phyloP scores from a whole-genome alignment of 2,329 filamentous ascomycete genomes.

The Arthrocladium fulminans region DNA sequence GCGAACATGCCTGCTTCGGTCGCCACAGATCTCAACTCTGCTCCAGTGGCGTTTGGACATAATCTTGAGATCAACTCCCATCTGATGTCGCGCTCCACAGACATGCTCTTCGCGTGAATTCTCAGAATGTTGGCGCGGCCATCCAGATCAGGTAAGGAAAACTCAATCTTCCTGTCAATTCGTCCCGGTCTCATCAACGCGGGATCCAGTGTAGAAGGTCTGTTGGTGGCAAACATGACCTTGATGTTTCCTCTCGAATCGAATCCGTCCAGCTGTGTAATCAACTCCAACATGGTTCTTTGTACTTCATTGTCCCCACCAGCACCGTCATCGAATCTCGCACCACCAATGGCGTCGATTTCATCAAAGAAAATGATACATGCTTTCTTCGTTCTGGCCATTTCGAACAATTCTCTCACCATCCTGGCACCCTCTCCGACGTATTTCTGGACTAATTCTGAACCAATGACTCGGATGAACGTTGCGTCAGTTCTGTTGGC shows the following conservation, averaged over 20 bases:
- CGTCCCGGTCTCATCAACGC: conserved; percentile 93
- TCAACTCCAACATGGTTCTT: conserved; percentile 94
- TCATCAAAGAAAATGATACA: conserved; percentile 99
- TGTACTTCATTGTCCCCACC: conserved; percentile 97
- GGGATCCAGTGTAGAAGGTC: conserved; percentile 91
- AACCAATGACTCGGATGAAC: conserved; percentile 97
- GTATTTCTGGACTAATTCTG: conserved; percentile 96
- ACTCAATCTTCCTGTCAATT: conserved; percentile 98
- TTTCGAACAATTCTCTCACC: conserved; percentile 98
- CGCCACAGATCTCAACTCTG: conserved; percentile 89
- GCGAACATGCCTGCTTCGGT: conserved; percentile 99
- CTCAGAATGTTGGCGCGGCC: conserved; percentile 94
- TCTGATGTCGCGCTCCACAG: conserved; percentile 93
- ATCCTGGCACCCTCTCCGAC: conserved; percentile 96
- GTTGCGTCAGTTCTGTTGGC: conserved; percentile 97
- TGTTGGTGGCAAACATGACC: conserved; percentile 98
- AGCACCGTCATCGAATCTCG: conserved; percentile 91
- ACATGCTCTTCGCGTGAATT: conserved; percentile 99
- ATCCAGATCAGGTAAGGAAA: conserved; percentile 92
- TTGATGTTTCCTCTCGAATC: conserved; percentile 97
- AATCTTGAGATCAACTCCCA: conserved; percentile 97
- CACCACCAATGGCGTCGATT: conserved; percentile 91
- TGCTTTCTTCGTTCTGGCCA: conserved; percentile 98
- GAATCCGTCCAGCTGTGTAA: conserved; percentile 94
- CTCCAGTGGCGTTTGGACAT: conserved; percentile 94